Conservation (phyloP, 352 stramenopile species). For the Phytopythium delawarense region DNA sequence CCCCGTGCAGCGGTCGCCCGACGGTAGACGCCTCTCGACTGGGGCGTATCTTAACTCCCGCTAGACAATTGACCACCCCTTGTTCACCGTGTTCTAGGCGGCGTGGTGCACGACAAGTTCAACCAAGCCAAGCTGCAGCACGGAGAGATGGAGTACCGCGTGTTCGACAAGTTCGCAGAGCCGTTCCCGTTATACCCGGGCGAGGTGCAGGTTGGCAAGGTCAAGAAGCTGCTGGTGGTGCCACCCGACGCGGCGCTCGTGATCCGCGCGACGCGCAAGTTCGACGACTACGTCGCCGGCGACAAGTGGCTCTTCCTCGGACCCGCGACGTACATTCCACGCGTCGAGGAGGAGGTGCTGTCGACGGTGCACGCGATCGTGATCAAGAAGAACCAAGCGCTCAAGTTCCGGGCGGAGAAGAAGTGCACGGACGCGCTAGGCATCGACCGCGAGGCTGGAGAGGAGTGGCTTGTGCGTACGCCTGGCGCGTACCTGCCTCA, state of each 20-base stretch:
- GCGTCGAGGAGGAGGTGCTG: constrained; percentile 63
- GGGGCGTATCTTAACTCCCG: too few relatives aligned
- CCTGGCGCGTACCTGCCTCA: constrained; percentile 70
- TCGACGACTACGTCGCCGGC: constrained; percentile 46
- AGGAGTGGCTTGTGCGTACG: constrained; percentile 77
- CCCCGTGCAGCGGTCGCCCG: constrained; percentile 45
- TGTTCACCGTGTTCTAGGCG: constrained; percentile 4
- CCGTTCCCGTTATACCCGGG: constrained; percentile 73
- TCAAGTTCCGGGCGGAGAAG: constrained; percentile 80
- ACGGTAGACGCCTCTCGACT: constrained; percentile 5
- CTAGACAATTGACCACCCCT: too few relatives aligned
- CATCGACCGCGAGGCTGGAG: constrained; percentile 54
- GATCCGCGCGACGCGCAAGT: constrained; percentile 56
- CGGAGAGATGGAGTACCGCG: constrained; percentile 71
- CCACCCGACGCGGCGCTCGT: constrained; percentile 57
- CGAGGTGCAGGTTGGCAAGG: constrained; percentile 51
- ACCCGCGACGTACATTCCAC: constrained; percentile 68
- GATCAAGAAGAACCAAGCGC: constrained; percentile 75
- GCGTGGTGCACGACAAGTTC: constrained; percentile 61
- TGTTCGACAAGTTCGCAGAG: constrained; percentile 72
- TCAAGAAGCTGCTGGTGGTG: constrained; percentile 57
- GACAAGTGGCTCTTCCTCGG: constrained; percentile 80
- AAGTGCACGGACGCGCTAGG: constrained; percentile 70
- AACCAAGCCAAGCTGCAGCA: constrained; percentile 76
- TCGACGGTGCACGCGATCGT: constrained; percentile 48